Percentiles rank a stretch among this genome's conserved stretches.
phyloP scores from a whole-genome alignment of 352 stramenopile genomes.

The Phytophthora kernoviae region DNA sequence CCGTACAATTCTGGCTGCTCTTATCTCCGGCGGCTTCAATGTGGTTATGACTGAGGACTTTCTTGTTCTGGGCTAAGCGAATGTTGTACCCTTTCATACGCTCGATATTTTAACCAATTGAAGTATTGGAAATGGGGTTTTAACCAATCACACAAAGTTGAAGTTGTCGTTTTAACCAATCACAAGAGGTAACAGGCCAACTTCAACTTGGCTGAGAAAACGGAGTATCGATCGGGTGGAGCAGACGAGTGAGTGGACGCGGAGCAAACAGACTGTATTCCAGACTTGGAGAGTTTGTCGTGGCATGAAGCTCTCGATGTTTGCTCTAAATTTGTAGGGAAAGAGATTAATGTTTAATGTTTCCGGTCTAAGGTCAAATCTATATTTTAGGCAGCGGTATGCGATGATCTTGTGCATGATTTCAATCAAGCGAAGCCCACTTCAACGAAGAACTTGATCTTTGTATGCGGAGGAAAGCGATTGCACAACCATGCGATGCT shows the following conservation, averaged over 20 bases:
- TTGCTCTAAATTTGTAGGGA: too few species aligned
- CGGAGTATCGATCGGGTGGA: too few species aligned
- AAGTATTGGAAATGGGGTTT: neutral
- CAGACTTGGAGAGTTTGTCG: neutral
- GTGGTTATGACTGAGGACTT: neutral
- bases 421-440: neutral
- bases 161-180: neutral
- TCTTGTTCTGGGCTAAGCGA: neutral
- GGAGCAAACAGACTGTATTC: neutral
- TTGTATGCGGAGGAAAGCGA: conserved; percentile 2
- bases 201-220: neutral
- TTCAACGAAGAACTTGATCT: neutral
- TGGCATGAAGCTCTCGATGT: too few species aligned
- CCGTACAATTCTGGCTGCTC: neutral
- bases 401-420: too few species aligned
- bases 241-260: neutral
- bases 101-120: neutral
- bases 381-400: too few species aligned
- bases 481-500: conserved; percentile 1
- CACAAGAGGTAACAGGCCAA: neutral
- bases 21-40: neutral
- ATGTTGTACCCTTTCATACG: neutral
- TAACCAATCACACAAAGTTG: neutral
- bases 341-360: too few species aligned
- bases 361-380: neutral